Base-by-base conservation (phyloP, 345 rosid species). In the Xanthoceras sorbifolium region DNA sequence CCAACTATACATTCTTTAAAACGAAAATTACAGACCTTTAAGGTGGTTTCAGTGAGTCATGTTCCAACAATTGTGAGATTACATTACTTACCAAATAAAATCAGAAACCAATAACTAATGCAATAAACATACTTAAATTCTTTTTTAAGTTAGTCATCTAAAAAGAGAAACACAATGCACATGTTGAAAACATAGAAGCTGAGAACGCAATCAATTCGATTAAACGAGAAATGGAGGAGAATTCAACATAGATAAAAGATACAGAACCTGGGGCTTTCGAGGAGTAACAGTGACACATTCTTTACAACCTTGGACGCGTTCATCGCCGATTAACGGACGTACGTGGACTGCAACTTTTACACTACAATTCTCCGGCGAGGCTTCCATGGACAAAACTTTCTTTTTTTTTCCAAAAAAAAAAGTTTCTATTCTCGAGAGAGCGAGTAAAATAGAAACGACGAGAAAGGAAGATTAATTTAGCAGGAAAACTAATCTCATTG, bases 291-390 rank as follows among this genome's bases (percentile, higher is more conserved):
- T 78, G 69, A 90, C 97, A 63, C 95, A 92, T 83, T 91, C 97
- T 69, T 84, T 85, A 75, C 95, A 92, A 9, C 97, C 92, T 71
- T 88, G 97, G 82, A 80, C 64, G 10, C 88, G 83, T 67, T 92
- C 97, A 29, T 92, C 95, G 67, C 80, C 90, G 77, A 92, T 89
- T 80, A 92, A 85, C 2, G 97, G 97, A 60, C 97, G 90, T 18
- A 92, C 70, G 26, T 92, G 90, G 67, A 92, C 89, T 10, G 97
- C 90, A 17, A 92, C 97, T 83, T 92, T 91, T 1, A 92, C 97
- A 72, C 82, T 85, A 25, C 95, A 92, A 73, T 77, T 85, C 81
- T 88, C 90, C 5, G 84, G 54, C 32, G 85, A 67, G 2, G 86
- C 71, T 66, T 83, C 85, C 85, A 83, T 79, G 42, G 25, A 25